Evolutionary conservation across 805 yeast genomes (phyloP).

Genomic region (Kuraishia molischiana): DNA sequence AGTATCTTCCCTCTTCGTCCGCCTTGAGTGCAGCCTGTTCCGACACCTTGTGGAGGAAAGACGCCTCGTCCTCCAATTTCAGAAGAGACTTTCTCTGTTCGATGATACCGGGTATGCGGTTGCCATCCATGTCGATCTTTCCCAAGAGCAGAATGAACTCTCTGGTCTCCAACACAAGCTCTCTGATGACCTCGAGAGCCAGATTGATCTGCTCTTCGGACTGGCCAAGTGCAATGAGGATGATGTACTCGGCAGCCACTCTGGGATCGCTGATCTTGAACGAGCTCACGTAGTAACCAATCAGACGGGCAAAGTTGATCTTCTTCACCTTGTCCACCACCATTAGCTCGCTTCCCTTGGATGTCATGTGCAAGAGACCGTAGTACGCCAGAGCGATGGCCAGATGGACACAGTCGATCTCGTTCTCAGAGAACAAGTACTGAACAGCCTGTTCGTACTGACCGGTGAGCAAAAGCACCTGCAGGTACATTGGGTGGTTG

Average conservation of each 20-base stretch:
- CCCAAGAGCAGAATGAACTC: slow-evolving; percentile 80
- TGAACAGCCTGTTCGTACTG: slow-evolving; percentile 73
- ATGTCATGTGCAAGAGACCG: slow-evolving; percentile 41
- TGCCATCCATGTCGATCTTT: slow-evolving; percentile 69
- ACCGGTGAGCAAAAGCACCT: slow-evolving; percentile 66
- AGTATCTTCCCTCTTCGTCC: slow-evolving; percentile 82
- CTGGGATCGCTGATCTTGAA: slow-evolving; percentile 83
- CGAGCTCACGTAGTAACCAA: slow-evolving; percentile 74
- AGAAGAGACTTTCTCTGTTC: slow-evolving; percentile 68
- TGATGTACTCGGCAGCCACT: slow-evolving; percentile 84
- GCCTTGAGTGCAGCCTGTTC: slow-evolving; percentile 81
- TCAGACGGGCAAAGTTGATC: slow-evolving; percentile 45
- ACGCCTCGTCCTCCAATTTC: slow-evolving; percentile 43
- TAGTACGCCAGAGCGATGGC: slow-evolving; percentile 73
- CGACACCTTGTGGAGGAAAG: slow-evolving; percentile 61
- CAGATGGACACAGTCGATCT: slow-evolving; percentile 82
- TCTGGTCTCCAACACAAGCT: slow-evolving; percentile 76
- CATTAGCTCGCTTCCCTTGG: not conserved
- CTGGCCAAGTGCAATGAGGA: slow-evolving; percentile 46
- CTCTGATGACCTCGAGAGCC: slow-evolving; percentile 73
- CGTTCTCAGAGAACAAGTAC: slow-evolving; percentile 50
- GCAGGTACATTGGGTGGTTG: slow-evolving; percentile 64
- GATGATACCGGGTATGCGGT: slow-evolving; percentile 72
- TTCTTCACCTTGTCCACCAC: not conserved
- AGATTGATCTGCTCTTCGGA: slow-evolving; percentile 37